These are phyloP conservation scores for Neospora caninum DNA, from an alignment of 169 alveolate genomes.

Conservation along the genomic window DNA sequence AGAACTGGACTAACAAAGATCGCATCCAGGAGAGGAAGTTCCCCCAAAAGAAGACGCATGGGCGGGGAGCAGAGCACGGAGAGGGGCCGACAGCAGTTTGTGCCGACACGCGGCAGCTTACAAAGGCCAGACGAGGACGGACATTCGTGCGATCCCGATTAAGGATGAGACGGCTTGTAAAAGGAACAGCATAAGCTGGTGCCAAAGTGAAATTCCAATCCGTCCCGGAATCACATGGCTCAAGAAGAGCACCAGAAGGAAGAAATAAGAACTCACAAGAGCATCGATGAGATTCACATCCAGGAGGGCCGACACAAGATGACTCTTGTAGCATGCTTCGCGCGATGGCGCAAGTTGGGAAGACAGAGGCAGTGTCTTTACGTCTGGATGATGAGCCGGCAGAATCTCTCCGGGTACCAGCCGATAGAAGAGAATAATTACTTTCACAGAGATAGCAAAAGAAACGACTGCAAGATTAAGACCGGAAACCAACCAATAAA, in stretches of 20 bases:
- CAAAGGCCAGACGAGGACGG: constrained; percentile 6
- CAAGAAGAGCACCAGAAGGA: not conserved
- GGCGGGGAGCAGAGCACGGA: too few species aligned
- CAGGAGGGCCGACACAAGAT: not conserved
- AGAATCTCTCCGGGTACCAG: not conserved
- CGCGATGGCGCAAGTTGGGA: not conserved
- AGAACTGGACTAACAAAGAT: too few species aligned
- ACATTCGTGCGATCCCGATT: not conserved
- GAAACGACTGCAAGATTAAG: not conserved
- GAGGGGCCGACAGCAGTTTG: not conserved
- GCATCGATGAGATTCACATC: not conserved
- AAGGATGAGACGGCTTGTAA: not conserved
- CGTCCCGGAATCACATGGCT: not conserved
- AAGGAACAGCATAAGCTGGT: not conserved
- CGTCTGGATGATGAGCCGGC: not conserved
- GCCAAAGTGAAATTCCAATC: not conserved
- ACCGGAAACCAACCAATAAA: not conserved
- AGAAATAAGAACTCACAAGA: not conserved
- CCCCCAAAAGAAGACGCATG: too few species aligned
- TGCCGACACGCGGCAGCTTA: not conserved
- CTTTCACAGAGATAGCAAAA: not conserved
- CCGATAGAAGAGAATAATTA: not conserved
- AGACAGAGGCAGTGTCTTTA: not conserved
- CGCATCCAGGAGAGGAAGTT: too few species aligned
- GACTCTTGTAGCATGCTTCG: not conserved